A percentile compares a stretch with the other conserved stretches of the same genome.
These are phyloP conservation scores for Wickerhamomyces strasburgensis DNA, from an alignment of 805 yeast species.

Conservation along the genomic window DNA sequence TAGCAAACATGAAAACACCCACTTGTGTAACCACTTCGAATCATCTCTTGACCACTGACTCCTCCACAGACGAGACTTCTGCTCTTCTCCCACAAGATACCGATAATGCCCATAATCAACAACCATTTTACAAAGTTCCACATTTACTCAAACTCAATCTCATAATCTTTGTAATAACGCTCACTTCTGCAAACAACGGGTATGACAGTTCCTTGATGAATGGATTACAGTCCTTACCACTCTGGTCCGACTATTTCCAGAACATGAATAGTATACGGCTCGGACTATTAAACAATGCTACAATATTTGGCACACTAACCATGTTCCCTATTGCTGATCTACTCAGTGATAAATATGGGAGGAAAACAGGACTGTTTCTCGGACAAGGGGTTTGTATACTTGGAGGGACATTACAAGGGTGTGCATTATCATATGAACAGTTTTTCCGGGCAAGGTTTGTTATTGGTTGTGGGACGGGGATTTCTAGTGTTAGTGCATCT, in stretches of 20 bases:
- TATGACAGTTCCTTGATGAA: slow-evolving; percentile 46
- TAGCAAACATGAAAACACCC: no score
- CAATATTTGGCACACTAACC: slow-evolving; percentile 35
- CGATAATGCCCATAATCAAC: no score
- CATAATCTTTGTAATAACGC: slow-evolving; percentile 35
- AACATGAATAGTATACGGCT: slow-evolving; percentile 33
- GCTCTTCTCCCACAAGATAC: no score
- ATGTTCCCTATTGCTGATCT: slow-evolving; percentile 27
- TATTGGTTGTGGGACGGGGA: slow-evolving; percentile 42
- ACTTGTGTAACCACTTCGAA: no score
- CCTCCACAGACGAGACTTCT: no score
- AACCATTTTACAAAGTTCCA: slow-evolving; percentile 32
- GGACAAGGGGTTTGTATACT: slow-evolving; percentile 18
- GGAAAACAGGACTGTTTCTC: slow-evolving; percentile 27
- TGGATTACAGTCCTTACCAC: slow-evolving; percentile 39
- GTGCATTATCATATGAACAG: slow-evolving; percentile 25
- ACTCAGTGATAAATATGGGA: slow-evolving; percentile 36
- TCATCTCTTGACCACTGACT: no score
- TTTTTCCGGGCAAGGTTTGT: slow-evolving; percentile 32
- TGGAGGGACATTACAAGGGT: slow-evolving; percentile 24
- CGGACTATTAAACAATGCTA: slow-evolving; percentile 38
- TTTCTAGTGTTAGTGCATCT: slow-evolving; percentile 40
- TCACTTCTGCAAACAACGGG: slow-evolving; percentile 43
- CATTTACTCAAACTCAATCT: slow-evolving; percentile 34
- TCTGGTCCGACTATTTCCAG: slow-evolving; percentile 36